phyloP scores from a whole-genome alignment of 108 stramenopile genomes.

The Nitzschia putrida region DNA sequence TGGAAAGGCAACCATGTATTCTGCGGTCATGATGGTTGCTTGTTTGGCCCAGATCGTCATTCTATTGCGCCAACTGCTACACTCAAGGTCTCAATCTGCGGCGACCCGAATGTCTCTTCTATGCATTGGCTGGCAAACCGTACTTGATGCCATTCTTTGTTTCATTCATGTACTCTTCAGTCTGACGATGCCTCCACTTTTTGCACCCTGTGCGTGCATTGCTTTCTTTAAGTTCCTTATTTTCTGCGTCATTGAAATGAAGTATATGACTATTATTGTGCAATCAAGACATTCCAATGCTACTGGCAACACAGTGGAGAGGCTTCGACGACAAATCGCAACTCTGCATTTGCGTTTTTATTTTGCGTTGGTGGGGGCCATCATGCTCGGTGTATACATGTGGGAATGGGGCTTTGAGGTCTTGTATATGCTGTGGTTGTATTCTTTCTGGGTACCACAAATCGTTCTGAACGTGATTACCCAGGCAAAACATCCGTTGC shows the following conservation, averaged over 20 bases:
- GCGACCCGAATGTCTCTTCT: slow-evolving; percentile 82
- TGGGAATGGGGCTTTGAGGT: slow-evolving; percentile 37
- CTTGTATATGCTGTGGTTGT: slow-evolving; percentile 71
- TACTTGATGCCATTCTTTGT: slow-evolving; percentile 89
- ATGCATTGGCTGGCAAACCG: slow-evolving; percentile 89
- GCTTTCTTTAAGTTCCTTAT: slow-evolving; percentile 94
- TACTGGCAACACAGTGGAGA: slow-evolving; percentile 66
- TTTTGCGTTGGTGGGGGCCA: slow-evolving; percentile 63
- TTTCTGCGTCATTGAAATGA: slow-evolving; percentile 95
- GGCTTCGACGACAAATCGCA: slow-evolving; percentile 71
- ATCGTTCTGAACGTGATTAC: slow-evolving; percentile 84
- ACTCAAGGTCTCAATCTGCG: slow-evolving; percentile 80
- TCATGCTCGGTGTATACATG: slow-evolving; percentile 70
- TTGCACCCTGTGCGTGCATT: slow-evolving; percentile 88
- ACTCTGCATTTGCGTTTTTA: slow-evolving; percentile 90
- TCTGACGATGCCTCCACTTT: slow-evolving; percentile 81
- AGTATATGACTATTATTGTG: slow-evolving; percentile 87
- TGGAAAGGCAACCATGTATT: slow-evolving; percentile 88
- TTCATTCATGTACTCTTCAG: slow-evolving; percentile 85
- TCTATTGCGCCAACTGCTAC: slow-evolving; percentile 83
- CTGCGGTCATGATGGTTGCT: slow-evolving; percentile 87
- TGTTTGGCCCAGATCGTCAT: slow-evolving; percentile 88
- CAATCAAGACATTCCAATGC: slow-evolving; percentile 74
- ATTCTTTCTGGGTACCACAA: slow-evolving; percentile 98
- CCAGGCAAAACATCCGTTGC: slow-evolving; percentile 81